phyloP scores from a whole-genome alignment of 345 rosid species.

The Citrus sinensis region DVS_A1.0 CM039162.1:29846001-29846500 shows the following conservation, averaged over 20 bases:
- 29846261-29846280: too few species aligned
- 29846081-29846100: conserved; percentile 70
- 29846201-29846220: background rate
- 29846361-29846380: too few species aligned
- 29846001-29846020: background rate
- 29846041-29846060: conserved; percentile 79
- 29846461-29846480: background rate
- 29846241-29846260: background rate
- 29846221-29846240: background rate
- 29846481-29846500: background rate
- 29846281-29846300: too few species aligned
- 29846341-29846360: too few species aligned
- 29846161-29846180: background rate
- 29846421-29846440: background rate
- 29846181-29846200: background rate
- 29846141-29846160: conserved; percentile 5
- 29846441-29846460: background rate
- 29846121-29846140: conserved; percentile 77
- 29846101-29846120: conserved; percentile 79
- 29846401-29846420: too few species aligned
- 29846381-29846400: too few species aligned
- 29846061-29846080: conserved; percentile 94
- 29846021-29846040: background rate
- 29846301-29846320: too few species aligned
- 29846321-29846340: too few species aligned